These are phyloP conservation scores for Chlorophyllum brunneum DNA, from an alignment of 768 basidiomycete genomes.

Conservation along the genomic window DNA sequence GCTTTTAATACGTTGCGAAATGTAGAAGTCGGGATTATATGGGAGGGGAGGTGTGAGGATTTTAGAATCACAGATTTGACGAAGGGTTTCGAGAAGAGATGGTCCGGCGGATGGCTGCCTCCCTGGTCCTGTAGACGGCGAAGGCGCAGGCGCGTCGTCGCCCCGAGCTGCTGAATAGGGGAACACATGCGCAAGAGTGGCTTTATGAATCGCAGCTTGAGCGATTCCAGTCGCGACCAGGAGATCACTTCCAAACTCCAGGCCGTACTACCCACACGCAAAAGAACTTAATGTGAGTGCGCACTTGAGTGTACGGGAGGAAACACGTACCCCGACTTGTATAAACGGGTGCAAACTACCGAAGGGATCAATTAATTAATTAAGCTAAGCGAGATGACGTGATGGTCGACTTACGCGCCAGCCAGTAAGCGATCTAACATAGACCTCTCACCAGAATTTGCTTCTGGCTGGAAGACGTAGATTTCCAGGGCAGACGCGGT, in stretches of 20 bases:
- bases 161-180: slow-evolving; percentile 18
- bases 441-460: slow-evolving; percentile 26
- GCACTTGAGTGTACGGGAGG: neutral
- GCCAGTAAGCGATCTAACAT: slow-evolving; percentile 34
- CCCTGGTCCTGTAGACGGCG: slow-evolving; percentile 16
- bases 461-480: slow-evolving; percentile 40
- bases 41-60: slow-evolving; percentile 46
- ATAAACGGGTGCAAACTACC: slow-evolving; percentile 55
- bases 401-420: slow-evolving; percentile 28
- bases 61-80: slow-evolving; percentile 46
- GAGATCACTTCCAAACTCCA: slow-evolving; percentile 48
- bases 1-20: slow-evolving; percentile 31
- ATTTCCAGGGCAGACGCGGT: slow-evolving; percentile 37
- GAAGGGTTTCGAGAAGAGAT: slow-evolving; percentile 47
- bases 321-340: slow-evolving; percentile 45
- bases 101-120: slow-evolving; percentile 17
- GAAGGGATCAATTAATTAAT: neutral
- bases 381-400: neutral
- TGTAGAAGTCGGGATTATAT: slow-evolving; percentile 43
- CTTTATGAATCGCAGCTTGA: slow-evolving; percentile 40
- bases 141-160: neutral
- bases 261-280: slow-evolving; percentile 36
- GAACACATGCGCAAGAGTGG: slow-evolving; percentile 27
- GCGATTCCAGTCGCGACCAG: slow-evolving; percentile 52
- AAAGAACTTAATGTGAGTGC: neutral